These are phyloP conservation scores for Pseudotsuga menziesii DNA, from an alignment of 75 land plant genomes.

Conservation along the genomic window DNA sequence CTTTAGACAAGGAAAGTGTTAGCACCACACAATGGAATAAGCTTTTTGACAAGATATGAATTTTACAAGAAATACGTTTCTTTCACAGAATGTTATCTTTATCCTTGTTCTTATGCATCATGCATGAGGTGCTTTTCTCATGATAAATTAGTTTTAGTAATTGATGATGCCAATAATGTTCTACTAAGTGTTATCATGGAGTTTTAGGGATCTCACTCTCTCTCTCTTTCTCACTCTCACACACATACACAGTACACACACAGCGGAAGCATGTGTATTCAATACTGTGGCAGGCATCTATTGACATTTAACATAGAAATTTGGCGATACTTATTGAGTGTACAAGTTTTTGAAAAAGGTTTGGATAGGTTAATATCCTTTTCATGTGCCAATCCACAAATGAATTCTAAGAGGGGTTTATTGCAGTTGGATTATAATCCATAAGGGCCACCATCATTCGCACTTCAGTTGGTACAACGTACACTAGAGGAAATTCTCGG, in stretches of 20 bases:
- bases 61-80: too few relatives aligned
- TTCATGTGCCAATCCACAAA: not conserved
- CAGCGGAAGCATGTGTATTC: conserved; percentile 1
- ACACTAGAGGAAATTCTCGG: conserved; percentile 84
- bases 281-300: not conserved
- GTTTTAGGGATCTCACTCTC: too few relatives aligned
- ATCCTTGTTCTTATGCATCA: too few relatives aligned
- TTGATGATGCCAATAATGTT: too few relatives aligned
- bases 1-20: too few relatives aligned
- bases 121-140: too few relatives aligned
- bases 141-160: too few relatives aligned
- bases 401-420: not conserved
- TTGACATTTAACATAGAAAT: not conserved
- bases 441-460: conserved; percentile 65
- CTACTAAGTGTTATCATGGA: too few relatives aligned
- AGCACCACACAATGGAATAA: too few relatives aligned
- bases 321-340: not conserved
- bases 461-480: conserved; percentile 86
- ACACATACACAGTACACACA: not conserved
- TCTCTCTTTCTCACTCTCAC: not conserved
- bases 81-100: too few relatives aligned
- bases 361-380: not conserved
- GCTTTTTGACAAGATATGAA: too few relatives aligned
- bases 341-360: not conserved
- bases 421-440: conserved; percentile 9